Conservation (phyloP, 176 grass and related monocot genomes). For the Phoenix dactylifera region DNA sequence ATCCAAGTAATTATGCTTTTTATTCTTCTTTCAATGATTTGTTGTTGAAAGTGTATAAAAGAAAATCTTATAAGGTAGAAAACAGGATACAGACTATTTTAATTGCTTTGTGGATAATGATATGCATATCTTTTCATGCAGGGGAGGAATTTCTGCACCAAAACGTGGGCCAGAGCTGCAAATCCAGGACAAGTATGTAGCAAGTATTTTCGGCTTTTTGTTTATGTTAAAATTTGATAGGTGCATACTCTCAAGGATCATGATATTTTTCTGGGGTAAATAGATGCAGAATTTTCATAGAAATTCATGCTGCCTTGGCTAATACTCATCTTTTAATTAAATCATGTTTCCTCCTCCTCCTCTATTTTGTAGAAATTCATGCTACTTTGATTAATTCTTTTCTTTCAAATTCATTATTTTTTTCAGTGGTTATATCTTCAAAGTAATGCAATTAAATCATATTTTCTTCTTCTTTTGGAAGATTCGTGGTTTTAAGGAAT, state of each 20-base stretch:
- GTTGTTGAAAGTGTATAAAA: not conserved
- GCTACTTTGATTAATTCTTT: not conserved
- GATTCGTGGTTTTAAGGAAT: too few relatives aligned
- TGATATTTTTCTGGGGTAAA: too few relatives aligned
- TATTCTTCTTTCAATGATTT: conserved; percentile 7
- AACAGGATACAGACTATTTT: too few relatives aligned
- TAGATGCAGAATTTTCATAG: too few relatives aligned
- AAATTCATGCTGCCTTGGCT: too few relatives aligned
- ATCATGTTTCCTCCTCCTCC: not conserved
- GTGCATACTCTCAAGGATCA: too few relatives aligned
- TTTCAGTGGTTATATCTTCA: not conserved
- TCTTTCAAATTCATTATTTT: not conserved
- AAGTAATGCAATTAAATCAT: too few relatives aligned
- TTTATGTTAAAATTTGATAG: too few relatives aligned
- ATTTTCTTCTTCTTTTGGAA: too few relatives aligned
- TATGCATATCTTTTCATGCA: conserved; percentile 30
- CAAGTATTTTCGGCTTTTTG: conserved; percentile 7
- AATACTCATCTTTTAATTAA: too few relatives aligned
- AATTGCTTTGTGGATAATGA: too few relatives aligned
- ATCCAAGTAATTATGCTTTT: conserved; percentile 46
- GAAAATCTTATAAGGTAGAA: too few relatives aligned
- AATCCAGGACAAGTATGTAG: conserved; percentile 74
- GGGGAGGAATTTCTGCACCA: conserved; percentile 47
- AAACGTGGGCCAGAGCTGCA: conserved; percentile 55
- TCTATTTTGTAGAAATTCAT: conserved; percentile 16